phyloP scores from a whole-genome alignment of 2,329 filamentous ascomycete species.

The Fusarium chlamydosporum region DNA sequence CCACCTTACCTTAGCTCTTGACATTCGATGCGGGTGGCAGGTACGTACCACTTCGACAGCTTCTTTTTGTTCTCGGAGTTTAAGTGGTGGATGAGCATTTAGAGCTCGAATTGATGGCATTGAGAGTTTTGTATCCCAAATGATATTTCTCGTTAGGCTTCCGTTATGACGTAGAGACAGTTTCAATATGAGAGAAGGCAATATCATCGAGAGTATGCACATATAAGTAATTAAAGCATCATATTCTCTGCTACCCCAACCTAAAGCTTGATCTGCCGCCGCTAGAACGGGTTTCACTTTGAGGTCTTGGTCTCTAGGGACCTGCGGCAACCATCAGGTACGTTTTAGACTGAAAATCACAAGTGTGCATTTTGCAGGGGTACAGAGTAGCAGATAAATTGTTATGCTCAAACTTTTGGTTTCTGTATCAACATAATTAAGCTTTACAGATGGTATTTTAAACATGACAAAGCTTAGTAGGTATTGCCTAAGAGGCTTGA shows the following conservation, averaged over 20 bases:
- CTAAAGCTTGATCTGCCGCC: conserved; percentile 8
- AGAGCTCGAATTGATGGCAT: neutral
- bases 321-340: conserved; percentile 4
- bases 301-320: neutral
- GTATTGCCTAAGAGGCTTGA: too few species aligned
- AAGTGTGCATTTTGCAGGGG: conserved; percentile 2
- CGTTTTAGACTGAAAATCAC: conserved; percentile 7
- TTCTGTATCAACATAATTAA: neutral
- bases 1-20: conserved; percentile 15
- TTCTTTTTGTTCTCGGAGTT: conserved; percentile 6
- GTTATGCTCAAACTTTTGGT: neutral
- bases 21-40: neutral
- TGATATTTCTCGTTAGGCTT: neutral
- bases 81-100: neutral
- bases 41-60: conserved; percentile 40
- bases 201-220: neutral
- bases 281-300: conserved; percentile 11
- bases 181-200: neutral
- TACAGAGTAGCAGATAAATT: neutral
- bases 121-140: neutral
- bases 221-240: neutral
- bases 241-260: neutral
- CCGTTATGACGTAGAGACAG: neutral
- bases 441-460: too few species aligned
- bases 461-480: too few species aligned